Percentiles rank a stretch among this genome's conserved stretches.
Conservation (phyloP, 345 rosid species). For the Euphorbia lathyris region DNA sequence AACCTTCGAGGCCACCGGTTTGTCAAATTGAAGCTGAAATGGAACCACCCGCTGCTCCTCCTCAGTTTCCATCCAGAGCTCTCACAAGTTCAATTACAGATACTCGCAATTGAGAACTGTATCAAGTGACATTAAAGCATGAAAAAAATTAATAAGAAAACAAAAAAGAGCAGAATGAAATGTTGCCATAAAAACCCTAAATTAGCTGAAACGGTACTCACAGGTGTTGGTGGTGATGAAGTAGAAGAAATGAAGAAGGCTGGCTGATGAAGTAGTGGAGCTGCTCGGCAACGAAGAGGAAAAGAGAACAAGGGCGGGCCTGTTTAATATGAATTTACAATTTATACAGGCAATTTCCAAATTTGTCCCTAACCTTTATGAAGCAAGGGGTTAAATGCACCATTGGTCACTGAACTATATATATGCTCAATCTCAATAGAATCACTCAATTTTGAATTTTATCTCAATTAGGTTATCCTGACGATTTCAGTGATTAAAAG, state of each 20-base stretch:
- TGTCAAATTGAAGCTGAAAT: constrained; percentile 85
- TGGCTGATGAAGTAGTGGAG: not conserved
- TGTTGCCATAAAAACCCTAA: not conserved
- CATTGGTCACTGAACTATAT: too few species aligned
- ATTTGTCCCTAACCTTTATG: too few species aligned
- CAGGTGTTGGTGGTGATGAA: not conserved
- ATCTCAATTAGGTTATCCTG: too few species aligned
- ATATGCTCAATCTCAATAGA: too few species aligned
- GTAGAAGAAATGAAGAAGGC: not conserved
- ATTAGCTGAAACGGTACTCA: not conserved
- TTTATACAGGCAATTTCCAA: too few species aligned
- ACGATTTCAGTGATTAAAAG: too few species aligned
- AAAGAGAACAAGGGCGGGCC: not conserved
- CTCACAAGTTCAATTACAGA: not conserved
- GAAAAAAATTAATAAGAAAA: too few species aligned
- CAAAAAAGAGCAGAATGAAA: not conserved
- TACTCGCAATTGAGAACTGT: too few species aligned
- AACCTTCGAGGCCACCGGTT: constrained; percentile 79
- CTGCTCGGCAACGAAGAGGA: not conserved
- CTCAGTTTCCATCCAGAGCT: constrained; percentile 59
- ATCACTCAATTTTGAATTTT: too few species aligned
- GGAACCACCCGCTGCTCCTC: constrained; percentile 51
- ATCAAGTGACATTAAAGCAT: not conserved
- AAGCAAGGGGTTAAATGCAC: too few species aligned
- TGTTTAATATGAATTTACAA: not conserved